Evolutionary conservation across 2,329 filamentous ascomycete genomes (phyloP), one percentile per base, ranked within the genome.

Genomic region (Aspergillus japonicus): DNA sequence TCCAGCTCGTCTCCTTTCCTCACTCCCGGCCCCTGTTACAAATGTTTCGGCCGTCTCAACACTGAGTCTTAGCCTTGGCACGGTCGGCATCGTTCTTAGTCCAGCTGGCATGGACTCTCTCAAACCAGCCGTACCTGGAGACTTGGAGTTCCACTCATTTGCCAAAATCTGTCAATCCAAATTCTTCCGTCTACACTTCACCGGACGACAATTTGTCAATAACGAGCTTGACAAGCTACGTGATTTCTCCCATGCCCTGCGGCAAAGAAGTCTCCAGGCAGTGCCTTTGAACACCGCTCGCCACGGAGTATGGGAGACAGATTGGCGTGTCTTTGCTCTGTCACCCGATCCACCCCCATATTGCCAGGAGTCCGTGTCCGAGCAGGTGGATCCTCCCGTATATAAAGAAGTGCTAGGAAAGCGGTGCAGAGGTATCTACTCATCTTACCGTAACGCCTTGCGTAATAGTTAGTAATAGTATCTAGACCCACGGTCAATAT

Each of bases 301-400:
- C 21, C 62, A 62, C 49, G 57, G 64, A 47, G 19, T 59, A 54
- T 57, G 58, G 48, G 26, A 54, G 59, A 62, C 4, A 61, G 61
- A 64, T 59, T 64, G 61, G 63, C 56, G 53, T 62, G 57, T 50
- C 48, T 65, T 65, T 21, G 50, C 11, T 57, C 31, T 59, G 53
- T 59, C 54, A 44, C 61, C 29, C 55, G 54, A 66, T 56, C 64
- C 63, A 60, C 63, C 63, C 47, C 58, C 62, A 52, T 66, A 66
- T 54, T 53, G 47, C 59, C 29, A 60, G 44, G 56, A 60, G 16
- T 35, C 16, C 50, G 35, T 63, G 47, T 60, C 50, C 19, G 54
- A 57, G 44, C 59, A 57, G 54, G 55, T 52, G 53, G 54, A 64
- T 57, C 63, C 55, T 52, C 64, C 63, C 49, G 47, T 39, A 51